Percentiles rank a stretch among this genome's conserved stretches.
Evolutionary conservation across 1,139 yeast species (phyloP).

Genomic region (Protomyces gravidus): DNA sequence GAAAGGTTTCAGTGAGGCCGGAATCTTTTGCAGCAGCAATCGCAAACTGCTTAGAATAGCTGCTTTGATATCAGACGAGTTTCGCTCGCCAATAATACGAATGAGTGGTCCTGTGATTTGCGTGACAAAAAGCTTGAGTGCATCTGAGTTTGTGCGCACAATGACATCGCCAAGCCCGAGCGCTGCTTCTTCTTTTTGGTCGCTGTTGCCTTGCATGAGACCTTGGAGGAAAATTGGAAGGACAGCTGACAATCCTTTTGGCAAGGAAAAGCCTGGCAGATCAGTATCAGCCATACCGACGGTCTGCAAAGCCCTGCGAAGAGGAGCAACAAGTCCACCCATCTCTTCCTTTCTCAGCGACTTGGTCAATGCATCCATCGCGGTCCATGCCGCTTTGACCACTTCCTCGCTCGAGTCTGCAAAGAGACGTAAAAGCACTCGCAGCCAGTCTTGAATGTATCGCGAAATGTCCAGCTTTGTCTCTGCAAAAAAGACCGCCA

Average conservation of each 20-base stretch:
- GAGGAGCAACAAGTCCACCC: slow-evolving; percentile 72
- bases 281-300: slow-evolving; percentile 65
- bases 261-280: slow-evolving; percentile 68
- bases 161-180: slow-evolving; percentile 84
- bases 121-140: slow-evolving; percentile 83
- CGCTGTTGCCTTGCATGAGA: slow-evolving; percentile 84
- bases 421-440: slow-evolving; percentile 64
- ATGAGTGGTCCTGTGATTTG: slow-evolving; percentile 94
- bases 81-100: slow-evolving; percentile 96
- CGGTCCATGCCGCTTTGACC: slow-evolving; percentile 64
- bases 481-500: slow-evolving; percentile 64
- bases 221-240: slow-evolving; percentile 93
- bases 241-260: slow-evolving; percentile 83
- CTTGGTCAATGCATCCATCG: slow-evolving; percentile 63
- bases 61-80: slow-evolving; percentile 81
- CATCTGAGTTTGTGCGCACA: slow-evolving; percentile 75
- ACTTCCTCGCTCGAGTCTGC: slow-evolving; percentile 65
- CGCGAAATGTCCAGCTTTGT: slow-evolving; percentile 66
- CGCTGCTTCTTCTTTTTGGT: slow-evolving; percentile 81
- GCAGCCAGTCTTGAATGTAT: slow-evolving; percentile 71
- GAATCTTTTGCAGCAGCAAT: slow-evolving; percentile 71
- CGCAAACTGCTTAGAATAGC: slow-evolving; percentile 84
- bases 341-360: slow-evolving; percentile 62
- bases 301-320: slow-evolving; percentile 64
- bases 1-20: slow-evolving; percentile 88